Conservation (phyloP, 2,329 filamentous ascomycete genomes). For the Decorospora gaudefroyi region DNA sequence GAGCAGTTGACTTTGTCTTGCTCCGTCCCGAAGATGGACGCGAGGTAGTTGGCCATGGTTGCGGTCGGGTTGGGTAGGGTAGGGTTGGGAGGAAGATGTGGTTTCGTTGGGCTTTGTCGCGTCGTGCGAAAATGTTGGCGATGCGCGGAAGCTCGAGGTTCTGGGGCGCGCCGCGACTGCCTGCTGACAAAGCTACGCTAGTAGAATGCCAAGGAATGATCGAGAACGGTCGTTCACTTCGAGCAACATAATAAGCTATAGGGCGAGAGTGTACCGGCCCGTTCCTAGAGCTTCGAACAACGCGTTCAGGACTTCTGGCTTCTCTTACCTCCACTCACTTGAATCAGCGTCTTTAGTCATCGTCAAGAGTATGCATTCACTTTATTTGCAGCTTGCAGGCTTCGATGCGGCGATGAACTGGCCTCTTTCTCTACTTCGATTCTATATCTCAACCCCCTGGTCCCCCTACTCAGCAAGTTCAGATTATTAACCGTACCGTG, state of each 20-base stretch:
- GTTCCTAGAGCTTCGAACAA: neutral
- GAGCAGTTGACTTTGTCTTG: slow-evolving; percentile 99
- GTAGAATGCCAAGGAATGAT: slow-evolving; percentile 11
- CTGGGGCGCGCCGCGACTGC: slow-evolving; percentile 2
- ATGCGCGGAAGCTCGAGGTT: slow-evolving; percentile 12
- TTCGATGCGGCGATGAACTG: too few species aligned
- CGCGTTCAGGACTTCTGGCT: too few species aligned
- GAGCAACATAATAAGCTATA: too few species aligned
- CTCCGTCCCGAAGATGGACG: slow-evolving; percentile 99
- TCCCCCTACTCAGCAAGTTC: too few species aligned
- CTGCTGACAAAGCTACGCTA: slow-evolving; percentile 18
- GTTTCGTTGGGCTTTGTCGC: neutral
- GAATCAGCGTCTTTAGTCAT: too few species aligned
- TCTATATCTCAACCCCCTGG: too few species aligned
- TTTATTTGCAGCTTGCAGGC: too few species aligned
- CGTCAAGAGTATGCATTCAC: too few species aligned
- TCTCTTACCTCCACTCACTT: too few species aligned
- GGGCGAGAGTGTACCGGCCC: too few species aligned
- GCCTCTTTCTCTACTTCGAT: too few species aligned
- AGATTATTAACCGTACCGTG: too few species aligned
- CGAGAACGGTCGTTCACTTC: slow-evolving; percentile 10
- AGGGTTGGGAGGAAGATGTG: neutral
- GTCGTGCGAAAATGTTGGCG: slow-evolving; percentile 14
- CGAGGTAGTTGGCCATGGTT: slow-evolving; percentile 94
- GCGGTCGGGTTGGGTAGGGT: neutral